Base-by-base conservation (phyloP, 352 stramenopile genomes). In the Globisporangium apiculatum region DNA sequence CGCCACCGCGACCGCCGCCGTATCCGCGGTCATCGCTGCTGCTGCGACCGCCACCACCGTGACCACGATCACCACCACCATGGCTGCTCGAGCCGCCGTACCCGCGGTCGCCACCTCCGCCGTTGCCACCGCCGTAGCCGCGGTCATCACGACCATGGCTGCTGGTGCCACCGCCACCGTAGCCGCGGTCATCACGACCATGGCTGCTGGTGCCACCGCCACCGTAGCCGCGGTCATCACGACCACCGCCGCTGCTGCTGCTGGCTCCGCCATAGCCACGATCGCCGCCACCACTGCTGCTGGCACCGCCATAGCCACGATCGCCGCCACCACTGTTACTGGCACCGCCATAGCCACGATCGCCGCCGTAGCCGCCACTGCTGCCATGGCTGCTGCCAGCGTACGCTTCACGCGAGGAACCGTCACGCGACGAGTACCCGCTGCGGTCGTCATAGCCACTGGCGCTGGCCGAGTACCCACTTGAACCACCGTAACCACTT, bases 281-380 rank as follows among this genome's bases (percentile, higher is more conserved):
- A 10, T 57, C 55, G 24, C 47, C 55, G 37, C 61, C 62, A 45
- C 64, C 51, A 1, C 48, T 53, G 14, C 49, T 57, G 42, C 64
- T 42, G 38, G 38, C 38, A 42, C 55, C 48, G 15, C 47, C 37
- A 37, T 56, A 51, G 7, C 49, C 18, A 1, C 18, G 18, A 24
- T 1, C 18, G 2, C 18, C 18, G 18, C 18, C 18, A 18, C 48
- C 10, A 5, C 48, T 24, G 9, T 17, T 67, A 4, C 38, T 42
- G 38, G 38, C 38, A 42, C 55, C 48, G 15, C 47, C 37, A 37
- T 56, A 51, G 7, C 49, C 49, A 10, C 57, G 43, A 10, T 57
- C 55, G 24, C 47, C 55, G 1, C 50, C 57, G n/a, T 73, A 70
- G 37, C 61, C 62, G 45, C 64, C 51, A 1, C 48, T 53, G 14